phyloP scores from a whole-genome alignment of 2,329 filamentous ascomycete genomes.

The Mollisiaceae sp. region DNA sequence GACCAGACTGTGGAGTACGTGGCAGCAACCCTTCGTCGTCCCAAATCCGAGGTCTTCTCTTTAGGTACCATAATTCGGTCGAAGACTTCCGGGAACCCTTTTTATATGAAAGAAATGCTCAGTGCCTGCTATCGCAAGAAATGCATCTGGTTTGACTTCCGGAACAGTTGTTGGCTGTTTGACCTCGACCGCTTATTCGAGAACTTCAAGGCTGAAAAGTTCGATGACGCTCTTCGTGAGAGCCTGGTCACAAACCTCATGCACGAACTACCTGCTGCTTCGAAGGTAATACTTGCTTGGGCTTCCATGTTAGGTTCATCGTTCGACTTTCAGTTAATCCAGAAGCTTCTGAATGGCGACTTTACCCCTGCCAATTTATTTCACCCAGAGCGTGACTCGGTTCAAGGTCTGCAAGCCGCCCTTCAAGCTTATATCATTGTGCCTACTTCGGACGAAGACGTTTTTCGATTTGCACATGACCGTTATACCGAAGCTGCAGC shows the following conservation, averaged over 20 bases:
- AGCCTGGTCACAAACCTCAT: conserved; percentile 81
- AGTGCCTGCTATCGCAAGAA: conserved; percentile 83
- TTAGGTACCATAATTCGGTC: conserved; percentile 81
- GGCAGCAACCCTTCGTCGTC: conserved; percentile 77
- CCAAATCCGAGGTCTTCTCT: conserved; percentile 72
- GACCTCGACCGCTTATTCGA: conserved; percentile 69
- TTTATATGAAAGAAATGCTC: conserved; percentile 89
- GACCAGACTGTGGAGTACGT: conserved; percentile 83
- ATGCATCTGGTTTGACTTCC: conserved; percentile 90
- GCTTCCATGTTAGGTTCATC: conserved; percentile 79
- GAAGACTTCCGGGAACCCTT: conserved; percentile 78
- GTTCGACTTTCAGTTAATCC: conserved; percentile 83
- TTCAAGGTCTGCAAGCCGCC: conserved; percentile 78
- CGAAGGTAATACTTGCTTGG: conserved; percentile 84
- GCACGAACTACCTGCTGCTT: conserved; percentile 72
- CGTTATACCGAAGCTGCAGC: conserved; percentile 75
- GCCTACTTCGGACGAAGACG: conserved; percentile 81
- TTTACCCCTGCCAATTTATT: conserved; percentile 61
- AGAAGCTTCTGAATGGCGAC: conserved; percentile 75
- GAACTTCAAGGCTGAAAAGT: conserved; percentile 78
- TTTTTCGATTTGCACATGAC: conserved; percentile 57
- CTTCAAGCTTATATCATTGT: conserved; percentile 83
- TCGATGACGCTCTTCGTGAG: conserved; percentile 79
- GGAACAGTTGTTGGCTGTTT: conserved; percentile 79
- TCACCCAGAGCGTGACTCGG: conserved; percentile 66